Evolutionary conservation across 164 flowering plant species (phyloP), one percentile per base, ranked within the genome.

Genomic region (Vitis cinerea): DNA sequence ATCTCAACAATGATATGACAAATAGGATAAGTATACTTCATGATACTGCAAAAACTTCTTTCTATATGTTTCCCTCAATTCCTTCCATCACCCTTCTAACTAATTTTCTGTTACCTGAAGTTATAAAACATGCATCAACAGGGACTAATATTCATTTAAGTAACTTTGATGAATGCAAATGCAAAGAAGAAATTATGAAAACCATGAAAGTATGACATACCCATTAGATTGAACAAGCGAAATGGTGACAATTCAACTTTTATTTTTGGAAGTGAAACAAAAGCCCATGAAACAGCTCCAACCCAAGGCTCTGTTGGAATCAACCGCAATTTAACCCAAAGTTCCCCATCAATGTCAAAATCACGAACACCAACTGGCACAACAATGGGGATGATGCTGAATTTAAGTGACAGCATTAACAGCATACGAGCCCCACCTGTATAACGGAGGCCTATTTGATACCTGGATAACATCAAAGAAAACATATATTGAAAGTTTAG

Each of bases 331-430:
- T 95, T 92, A 17, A 92, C 99, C 99, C 99, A 95, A 44, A 94
- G 88, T 77, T 94, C 99, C 63, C 99, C 99, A 71, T 95, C 99
- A 82, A 95, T 90, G 72, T 95, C 99, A 84, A 95, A 92, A 78
- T 95, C 86, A 8, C 93, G 86, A 66, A 92, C 82, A 69, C 91
- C 88, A 78, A 94, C 95, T 10, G 99, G 99, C 72, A 94, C 90
- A 54, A 70, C 77, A 61, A 94, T 77, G 13, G 99, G 99, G 57
- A 92, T 68, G 54, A 94, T 72, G 59, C 98, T 85, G 74, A 91
- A 90, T 66, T 92, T 94, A 19, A 94, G 79, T 10, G 97, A 82
- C 59, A 94, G 89, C 87, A 81, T 80, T 69, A 94, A 79, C 62
- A 94, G 85, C 93, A 90, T 85, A 9, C 98, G 94, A 65, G 98